These are phyloP conservation scores for Clonostachys chloroleuca DNA, from an alignment of 2,329 filamentous ascomycete species.

Conservation along the genomic window DNA sequence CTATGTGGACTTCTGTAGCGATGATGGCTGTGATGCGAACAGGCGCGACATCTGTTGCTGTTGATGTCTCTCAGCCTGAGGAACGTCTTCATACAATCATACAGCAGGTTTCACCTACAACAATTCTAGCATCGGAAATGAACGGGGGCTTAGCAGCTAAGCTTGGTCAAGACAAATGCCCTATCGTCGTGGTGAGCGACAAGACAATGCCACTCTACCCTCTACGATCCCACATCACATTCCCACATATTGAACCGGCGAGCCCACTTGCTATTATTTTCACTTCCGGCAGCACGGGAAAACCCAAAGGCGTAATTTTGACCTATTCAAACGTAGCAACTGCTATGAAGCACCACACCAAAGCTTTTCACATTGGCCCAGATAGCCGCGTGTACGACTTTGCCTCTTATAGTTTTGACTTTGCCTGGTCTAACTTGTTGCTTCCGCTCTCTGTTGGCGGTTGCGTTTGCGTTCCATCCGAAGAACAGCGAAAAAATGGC, in stretches of 20 bases:
- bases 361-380: background rate
- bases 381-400: constrained; percentile 1
- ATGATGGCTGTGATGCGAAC: constrained; percentile 4
- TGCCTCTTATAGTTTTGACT: constrained; percentile 7
- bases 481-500: constrained; percentile 5
- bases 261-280: constrained; percentile 3
- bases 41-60: constrained; percentile 3
- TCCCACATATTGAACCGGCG: background rate
- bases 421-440: background rate
- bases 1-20: constrained; percentile 4
- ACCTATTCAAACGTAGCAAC: constrained; percentile 2
- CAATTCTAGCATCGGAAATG: background rate
- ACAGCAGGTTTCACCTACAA: constrained; percentile 1
- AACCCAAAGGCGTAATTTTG: constrained; percentile 1
- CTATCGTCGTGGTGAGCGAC: constrained; percentile 2
- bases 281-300: constrained; percentile 3
- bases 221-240: background rate
- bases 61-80: background rate
- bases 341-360: too few species aligned
- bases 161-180: background rate
- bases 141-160: constrained; percentile 1
- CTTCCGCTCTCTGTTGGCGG: constrained; percentile 4
- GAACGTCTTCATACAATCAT: background rate
- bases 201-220: background rate
- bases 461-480: constrained; percentile 8